These are phyloP conservation scores for Debaryomycetaceae sp. DNA, from an alignment of 1,139 yeast species.

Conservation along the genomic window DNA sequence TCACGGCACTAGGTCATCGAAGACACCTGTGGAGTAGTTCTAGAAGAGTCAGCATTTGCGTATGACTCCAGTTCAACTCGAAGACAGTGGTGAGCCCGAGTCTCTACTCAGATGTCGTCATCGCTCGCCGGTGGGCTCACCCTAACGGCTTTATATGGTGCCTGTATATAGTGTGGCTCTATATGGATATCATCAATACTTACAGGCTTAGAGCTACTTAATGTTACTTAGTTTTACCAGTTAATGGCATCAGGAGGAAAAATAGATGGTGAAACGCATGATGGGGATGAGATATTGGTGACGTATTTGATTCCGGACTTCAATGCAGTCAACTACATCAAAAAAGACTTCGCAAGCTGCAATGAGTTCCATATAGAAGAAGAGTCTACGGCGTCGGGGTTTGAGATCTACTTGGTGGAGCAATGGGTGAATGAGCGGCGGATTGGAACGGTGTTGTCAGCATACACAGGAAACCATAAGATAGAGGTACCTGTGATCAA, in stretches of 20 bases:
- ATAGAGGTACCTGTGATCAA: slow-evolving; percentile 61
- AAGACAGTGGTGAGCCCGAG: too few relatives aligned
- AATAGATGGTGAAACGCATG: background rate
- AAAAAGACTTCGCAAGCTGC: slow-evolving; percentile 35
- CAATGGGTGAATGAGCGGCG: slow-evolving; percentile 85
- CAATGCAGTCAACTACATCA: slow-evolving; percentile 48
- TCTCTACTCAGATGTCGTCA: too few relatives aligned
- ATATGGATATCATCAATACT: background rate
- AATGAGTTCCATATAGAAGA: slow-evolving; percentile 39
- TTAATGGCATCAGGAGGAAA: background rate
- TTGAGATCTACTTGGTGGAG: slow-evolving; percentile 86
- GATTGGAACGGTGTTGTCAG: slow-evolving; percentile 65
- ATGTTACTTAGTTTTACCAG: background rate
- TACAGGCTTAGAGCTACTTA: too few relatives aligned
- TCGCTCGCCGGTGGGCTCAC: too few relatives aligned
- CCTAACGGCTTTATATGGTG: background rate
- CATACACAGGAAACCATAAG: slow-evolving; percentile 77
- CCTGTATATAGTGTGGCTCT: background rate
- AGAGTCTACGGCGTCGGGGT: slow-evolving; percentile 57
- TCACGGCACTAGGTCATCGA: too few relatives aligned
- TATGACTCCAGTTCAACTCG: too few relatives aligned
- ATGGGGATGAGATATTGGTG: slow-evolving; percentile 25
- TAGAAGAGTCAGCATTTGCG: too few relatives aligned
- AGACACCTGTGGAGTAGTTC: too few relatives aligned
- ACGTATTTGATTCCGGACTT: slow-evolving; percentile 51